phyloP scores from a whole-genome alignment of 1,139 yeast genomes.

The Arxiozyma heterogenica region DNA sequence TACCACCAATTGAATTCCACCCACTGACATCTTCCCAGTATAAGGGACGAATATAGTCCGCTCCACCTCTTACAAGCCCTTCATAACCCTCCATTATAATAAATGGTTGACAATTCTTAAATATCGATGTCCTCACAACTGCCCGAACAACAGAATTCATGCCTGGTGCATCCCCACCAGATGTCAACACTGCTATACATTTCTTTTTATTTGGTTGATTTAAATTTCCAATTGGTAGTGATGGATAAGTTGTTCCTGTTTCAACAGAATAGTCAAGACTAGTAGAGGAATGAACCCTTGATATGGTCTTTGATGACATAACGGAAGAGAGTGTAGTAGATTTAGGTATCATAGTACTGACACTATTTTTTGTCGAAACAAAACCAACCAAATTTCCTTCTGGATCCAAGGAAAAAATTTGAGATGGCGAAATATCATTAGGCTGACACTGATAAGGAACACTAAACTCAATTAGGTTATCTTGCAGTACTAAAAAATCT shows the following conservation, averaged over 20 bases:
- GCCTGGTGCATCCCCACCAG: constrained; percentile 97
- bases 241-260: constrained; percentile 14
- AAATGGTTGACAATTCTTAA: constrained; percentile 80
- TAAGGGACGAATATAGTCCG: constrained; percentile 55
- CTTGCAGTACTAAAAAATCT: constrained; percentile 21
- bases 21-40: constrained; percentile 91
- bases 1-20: constrained; percentile 87
- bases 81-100: constrained; percentile 93
- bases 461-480: constrained; percentile 15
- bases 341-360: constrained; percentile 34
- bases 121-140: constrained; percentile 83
- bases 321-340: constrained; percentile 9
- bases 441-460: constrained; percentile 37
- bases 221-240: constrained; percentile 12
- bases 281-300: constrained; percentile 21
- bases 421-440: constrained; percentile 52
- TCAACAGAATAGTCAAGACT: constrained; percentile 14
- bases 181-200: constrained; percentile 83
- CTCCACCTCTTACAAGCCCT: constrained; percentile 82
- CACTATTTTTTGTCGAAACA: constrained; percentile 48
- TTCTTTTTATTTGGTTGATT: constrained; percentile 9
- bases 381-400: constrained; percentile 57
- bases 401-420: constrained; percentile 50
- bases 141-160: constrained; percentile 87
- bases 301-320: constrained; percentile 13